Evolutionary conservation across 1,284 basidiomycete species (phyloP).

Genomic region (Cutaneotrichosporon dermatis): DNA sequence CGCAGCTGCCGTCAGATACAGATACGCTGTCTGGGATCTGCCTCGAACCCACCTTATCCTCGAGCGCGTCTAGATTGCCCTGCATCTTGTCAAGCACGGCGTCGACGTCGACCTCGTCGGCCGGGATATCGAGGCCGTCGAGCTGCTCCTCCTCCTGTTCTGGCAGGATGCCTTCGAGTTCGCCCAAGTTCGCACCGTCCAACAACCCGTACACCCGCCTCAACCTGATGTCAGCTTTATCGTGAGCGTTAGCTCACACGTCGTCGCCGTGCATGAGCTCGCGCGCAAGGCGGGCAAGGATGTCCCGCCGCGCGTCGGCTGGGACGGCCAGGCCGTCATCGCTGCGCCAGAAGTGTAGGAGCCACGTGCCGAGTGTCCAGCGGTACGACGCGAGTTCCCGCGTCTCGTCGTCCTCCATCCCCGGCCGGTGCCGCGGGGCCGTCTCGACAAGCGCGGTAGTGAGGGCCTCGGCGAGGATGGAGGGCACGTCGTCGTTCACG

Average conservation of each 20-base stretch:
- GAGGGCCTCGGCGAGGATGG: slow-evolving; percentile 8
- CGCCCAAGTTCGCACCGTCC: background rate
- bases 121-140: slow-evolving; percentile 16
- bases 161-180: slow-evolving; percentile 8
- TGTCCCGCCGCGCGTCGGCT: slow-evolving; percentile 1
- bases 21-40: no score
- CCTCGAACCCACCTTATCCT: slow-evolving; percentile 6
- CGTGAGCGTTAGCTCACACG: slow-evolving; percentile 3
- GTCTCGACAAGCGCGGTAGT: slow-evolving; percentile 10
- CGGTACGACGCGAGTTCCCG: slow-evolving; percentile 16
- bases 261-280: slow-evolving; percentile 18
- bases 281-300: slow-evolving; percentile 10
- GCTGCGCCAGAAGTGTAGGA: slow-evolving; percentile 8
- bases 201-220: slow-evolving; percentile 8
- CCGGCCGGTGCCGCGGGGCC: slow-evolving; percentile 5
- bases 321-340: slow-evolving; percentile 5
- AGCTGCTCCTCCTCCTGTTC: slow-evolving; percentile 9
- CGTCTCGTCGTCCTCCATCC: slow-evolving; percentile 3
- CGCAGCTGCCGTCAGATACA: slow-evolving; percentile 3
- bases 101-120: slow-evolving; percentile 7
- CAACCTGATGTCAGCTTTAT: slow-evolving; percentile 6
- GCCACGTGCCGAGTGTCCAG: slow-evolving; percentile 21
- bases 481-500: background rate
- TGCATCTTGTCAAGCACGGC: slow-evolving; percentile 14
- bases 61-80: slow-evolving; percentile 11